Base-by-base conservation (phyloP, 2,329 filamentous ascomycete species). In the Microsporum audouinii region DNA sequence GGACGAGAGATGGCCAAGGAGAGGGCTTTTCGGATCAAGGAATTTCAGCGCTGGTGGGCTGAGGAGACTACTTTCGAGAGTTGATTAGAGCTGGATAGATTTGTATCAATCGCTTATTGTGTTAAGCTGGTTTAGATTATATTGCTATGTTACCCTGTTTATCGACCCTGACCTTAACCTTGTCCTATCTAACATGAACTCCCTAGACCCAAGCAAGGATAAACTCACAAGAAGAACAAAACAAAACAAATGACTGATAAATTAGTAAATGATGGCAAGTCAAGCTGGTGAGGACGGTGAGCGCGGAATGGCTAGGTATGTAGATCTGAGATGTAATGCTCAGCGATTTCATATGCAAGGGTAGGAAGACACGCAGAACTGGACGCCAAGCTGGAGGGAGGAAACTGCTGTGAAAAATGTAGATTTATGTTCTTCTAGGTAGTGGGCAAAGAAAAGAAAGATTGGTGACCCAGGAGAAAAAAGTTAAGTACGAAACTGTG, bases 21-120 rank as follows among this genome's bases (percentile, higher is more conserved):
- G 63, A 71, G 81, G 62, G 79, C 80, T 17, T 71, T 76, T 64
- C 72, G 81, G 59, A 64, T 84, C 58, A 71, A 67, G 60, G 67
- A 76, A 36, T 84, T 84, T 67, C 71, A 75, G 62, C 65, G 68
- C 1, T 84, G 81, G 81, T 84, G 81, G 82, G 71, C 77, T 39
- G 78, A 81, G 51, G 81, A 83, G 67, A 73, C 58, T 23, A 38
- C 33, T 14, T 55, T 55, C 55, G 45, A 51, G 23, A 51, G 45
- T 14, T 5, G 17, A 45, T 33, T 45, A 12, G 17, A 23, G 17
- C n/a, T 5, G 5, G n/a, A 43, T 43, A n/a, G 39, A 43, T 43
- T 43, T 43, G 39, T 43, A 10, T 51, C 38, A 39, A 39, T 45
- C 17, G 41, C 27, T 55, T 36, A 31, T 31, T 17, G 17, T 36